phyloP scores from a whole-genome alignment of 306 rosid genomes.

The Dryas alaskensis region DNA sequence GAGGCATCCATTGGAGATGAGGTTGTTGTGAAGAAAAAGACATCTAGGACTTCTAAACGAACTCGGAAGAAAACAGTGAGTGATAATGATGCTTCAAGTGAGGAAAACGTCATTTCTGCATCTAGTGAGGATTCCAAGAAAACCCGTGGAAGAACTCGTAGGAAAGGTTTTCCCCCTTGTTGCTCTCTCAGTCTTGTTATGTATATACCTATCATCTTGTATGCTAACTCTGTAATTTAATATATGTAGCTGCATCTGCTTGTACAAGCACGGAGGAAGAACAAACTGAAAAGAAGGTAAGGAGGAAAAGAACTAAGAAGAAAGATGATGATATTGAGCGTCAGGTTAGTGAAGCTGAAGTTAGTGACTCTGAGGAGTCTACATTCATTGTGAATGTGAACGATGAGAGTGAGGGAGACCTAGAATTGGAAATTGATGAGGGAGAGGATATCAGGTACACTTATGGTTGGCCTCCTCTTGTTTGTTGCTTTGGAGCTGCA shows the following conservation, averaged over 20 bases:
- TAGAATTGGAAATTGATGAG: constrained; percentile 47
- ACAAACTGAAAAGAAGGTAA: constrained; percentile 55
- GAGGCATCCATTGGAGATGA: constrained; percentile 53
- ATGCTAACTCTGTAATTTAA: constrained; percentile 23
- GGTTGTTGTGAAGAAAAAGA: constrained; percentile 53
- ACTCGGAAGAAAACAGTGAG: constrained; percentile 48
- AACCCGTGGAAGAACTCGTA: constrained; percentile 42
- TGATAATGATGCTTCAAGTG: constrained; percentile 42
- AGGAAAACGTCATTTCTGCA: constrained; percentile 34
- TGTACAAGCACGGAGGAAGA: constrained; percentile 50
- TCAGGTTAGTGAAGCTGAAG: constrained; percentile 42
- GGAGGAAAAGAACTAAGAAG: constrained; percentile 52
- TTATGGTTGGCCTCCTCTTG: constrained; percentile 96
- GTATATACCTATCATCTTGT: neutral
- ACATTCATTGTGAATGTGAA: constrained; percentile 40
- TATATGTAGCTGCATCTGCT: constrained; percentile 48
- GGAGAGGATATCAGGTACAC: constrained; percentile 78
- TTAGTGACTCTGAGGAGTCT: constrained; percentile 48
- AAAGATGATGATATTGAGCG: constrained; percentile 38
- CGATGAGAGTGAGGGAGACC: constrained; percentile 52
- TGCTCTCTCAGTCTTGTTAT: constrained; percentile 2
- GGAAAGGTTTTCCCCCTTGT: constrained; percentile 50
- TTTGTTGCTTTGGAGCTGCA: constrained; percentile 93
- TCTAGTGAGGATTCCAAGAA: constrained; percentile 51
- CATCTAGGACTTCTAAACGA: constrained; percentile 44